Conservation (phyloP, 2,329 filamentous ascomycete species). For the Penicillium italicum region DNA sequence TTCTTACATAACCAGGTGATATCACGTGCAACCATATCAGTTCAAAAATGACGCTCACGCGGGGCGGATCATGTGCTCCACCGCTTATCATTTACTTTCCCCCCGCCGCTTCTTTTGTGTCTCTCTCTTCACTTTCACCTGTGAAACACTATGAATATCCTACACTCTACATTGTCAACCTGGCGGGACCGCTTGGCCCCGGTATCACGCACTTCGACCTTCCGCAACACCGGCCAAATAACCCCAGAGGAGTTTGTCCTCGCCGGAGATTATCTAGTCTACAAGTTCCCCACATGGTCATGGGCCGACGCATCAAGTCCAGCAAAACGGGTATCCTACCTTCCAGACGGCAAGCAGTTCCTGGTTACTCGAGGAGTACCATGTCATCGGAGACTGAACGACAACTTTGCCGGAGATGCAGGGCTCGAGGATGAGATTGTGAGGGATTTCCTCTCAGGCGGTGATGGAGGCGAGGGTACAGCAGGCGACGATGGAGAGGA, state of each 20-base stretch:
- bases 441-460: conserved; percentile 64
- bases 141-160: conserved; percentile 67
- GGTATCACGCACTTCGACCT: conserved; percentile 84
- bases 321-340: conserved; percentile 71
- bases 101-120: conserved; percentile 7
- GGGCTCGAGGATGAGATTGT: conserved; percentile 85
- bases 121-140: conserved; percentile 1
- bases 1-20: neutral
- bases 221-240: conserved; percentile 89
- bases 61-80: conserved; percentile 30
- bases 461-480: conserved; percentile 45
- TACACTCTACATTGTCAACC: conserved; percentile 88
- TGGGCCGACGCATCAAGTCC: conserved; percentile 88
- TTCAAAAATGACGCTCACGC: conserved; percentile 17
- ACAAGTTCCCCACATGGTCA: conserved; percentile 98
- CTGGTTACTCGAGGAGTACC: conserved; percentile 92
- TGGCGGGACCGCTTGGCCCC: conserved; percentile 89
- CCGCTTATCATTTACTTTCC: conserved; percentile 22
- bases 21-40: neutral
- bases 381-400: conserved; percentile 84
- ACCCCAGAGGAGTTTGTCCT: conserved; percentile 95
- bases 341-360: conserved; percentile 90
- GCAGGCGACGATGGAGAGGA: conserved; percentile 79
- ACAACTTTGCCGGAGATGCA: conserved; percentile 86
- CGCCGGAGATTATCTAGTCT: conserved; percentile 94